Base-by-base conservation (phyloP, 2,329 filamentous ascomycete species). In the Purpureocillium lavendulum region DNA sequence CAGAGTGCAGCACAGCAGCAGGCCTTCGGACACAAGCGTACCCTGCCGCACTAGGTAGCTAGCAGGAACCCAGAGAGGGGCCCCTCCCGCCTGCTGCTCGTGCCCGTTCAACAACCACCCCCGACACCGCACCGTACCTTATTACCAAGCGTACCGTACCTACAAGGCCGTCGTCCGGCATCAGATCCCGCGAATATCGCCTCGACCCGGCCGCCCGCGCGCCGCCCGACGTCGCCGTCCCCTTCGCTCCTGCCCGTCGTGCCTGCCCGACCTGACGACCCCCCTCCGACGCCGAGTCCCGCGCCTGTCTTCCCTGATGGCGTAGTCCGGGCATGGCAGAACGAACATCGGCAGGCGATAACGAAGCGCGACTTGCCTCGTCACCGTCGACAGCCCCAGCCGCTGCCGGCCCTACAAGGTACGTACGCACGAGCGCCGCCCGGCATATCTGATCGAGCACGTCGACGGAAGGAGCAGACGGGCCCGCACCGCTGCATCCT, bases 301-400 rank as follows among this genome's bases (percentile, higher is more conserved):
- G 52, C 54, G 56, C 57, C 56, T 58, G 56, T 62, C 61, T 66
- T 71, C 66, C n/a, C 72, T 67, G 62, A 79, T 79, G 75, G 75
- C 75, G 75, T 79, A 77, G 75, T 75, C 70, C 54, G 59, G 61
- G 61, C 72, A 79, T 79, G 75, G 75, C 75, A 77, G 74, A 78
- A 71, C 74, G 69, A 77, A 78, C 63, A 62, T 54, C 59, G 60
- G 58, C 60, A 70, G 65, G 67, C 64, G 69, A 75, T 62, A 70
- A 71, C 70, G 67, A 73, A 66, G 65, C 65, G 69, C 70, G 65
- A 66, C 67, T 69, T 62, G 67, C 67, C 53, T 60, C 64, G 50
- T 51, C 50, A 50, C 50, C 60, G 51, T 55, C 59, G 51, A 56
- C 52, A 56, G 49, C 56, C 44, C 51, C 54, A 45, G 45, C 54